phyloP scores from a whole-genome alignment of 805 yeast genomes.

The Nakazawaea ernobii region DNA sequence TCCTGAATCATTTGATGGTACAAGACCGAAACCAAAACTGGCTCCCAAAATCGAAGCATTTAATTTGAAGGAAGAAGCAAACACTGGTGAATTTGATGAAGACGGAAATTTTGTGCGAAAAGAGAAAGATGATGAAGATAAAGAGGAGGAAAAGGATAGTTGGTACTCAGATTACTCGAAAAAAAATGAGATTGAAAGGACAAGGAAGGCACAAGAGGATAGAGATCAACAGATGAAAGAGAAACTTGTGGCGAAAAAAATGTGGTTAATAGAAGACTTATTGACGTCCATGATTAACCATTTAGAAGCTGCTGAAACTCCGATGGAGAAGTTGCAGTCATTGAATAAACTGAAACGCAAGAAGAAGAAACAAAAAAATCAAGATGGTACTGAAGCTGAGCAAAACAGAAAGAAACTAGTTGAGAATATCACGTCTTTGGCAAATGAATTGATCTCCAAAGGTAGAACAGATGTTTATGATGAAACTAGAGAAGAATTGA shows the following conservation, averaged over 20 bases:
- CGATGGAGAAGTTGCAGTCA: conserved; percentile 48
- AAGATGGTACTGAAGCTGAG: conserved; percentile 11
- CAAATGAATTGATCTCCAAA: conserved; percentile 39
- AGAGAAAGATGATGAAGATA: conserved; percentile 24
- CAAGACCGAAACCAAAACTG: conserved; percentile 11
- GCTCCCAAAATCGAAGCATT: conserved; percentile 57
- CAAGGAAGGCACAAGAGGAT: conserved; percentile 19
- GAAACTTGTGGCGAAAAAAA: conserved; percentile 20
- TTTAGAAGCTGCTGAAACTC: conserved; percentile 55
- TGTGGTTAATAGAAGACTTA: conserved; percentile 17
- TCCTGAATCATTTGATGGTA: conserved; percentile 20
- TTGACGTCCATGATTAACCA: conserved; percentile 30
- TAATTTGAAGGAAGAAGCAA: conserved; percentile 48
- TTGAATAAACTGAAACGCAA: conserved; percentile 23
- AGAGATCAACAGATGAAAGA: conserved; percentile 22
- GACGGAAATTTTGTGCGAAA: conserved; percentile 52
- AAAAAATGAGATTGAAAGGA: conserved; percentile 18
- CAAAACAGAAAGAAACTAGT: conserved; percentile 23
- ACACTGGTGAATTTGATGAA: conserved; percentile 54
- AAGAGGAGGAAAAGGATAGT: conserved; percentile 28
- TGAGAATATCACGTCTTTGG: conserved; percentile 38
- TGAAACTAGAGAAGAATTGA: conserved; percentile 48
- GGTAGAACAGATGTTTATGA: conserved; percentile 45
- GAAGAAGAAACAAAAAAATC: conserved; percentile 13
- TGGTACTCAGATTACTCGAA: conserved; percentile 20